Conservation (phyloP, 768 basidiomycete genomes). For the Suillus fuscotomentosus region DNA sequence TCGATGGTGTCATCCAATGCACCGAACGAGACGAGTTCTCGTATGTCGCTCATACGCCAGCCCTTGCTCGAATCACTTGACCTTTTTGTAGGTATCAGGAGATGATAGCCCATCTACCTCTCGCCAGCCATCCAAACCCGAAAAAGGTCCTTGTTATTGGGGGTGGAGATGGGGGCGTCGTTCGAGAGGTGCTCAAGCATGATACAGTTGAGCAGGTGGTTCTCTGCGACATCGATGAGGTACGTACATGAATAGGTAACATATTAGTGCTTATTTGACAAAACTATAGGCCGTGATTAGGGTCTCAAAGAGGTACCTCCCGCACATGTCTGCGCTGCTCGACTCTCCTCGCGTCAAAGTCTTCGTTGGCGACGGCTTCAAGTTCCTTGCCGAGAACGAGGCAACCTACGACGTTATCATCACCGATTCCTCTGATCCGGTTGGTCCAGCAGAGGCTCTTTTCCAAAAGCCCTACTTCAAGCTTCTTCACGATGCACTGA, state of each 20-base stretch:
- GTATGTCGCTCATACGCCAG: constrained; percentile 43
- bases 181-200: constrained; percentile 96
- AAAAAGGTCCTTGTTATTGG: constrained; percentile 96
- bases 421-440: constrained; percentile 97
- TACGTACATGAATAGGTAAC: constrained; percentile 24
- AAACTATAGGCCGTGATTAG: constrained; percentile 78
- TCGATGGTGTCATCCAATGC: constrained; percentile 95
- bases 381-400: constrained; percentile 88
- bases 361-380: constrained; percentile 93
- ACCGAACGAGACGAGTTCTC: constrained; percentile 99
- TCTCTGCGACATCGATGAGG: constrained; percentile 97
- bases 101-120: constrained; percentile 98
- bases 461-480: constrained; percentile 98
- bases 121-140: constrained; percentile 94
- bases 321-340: constrained; percentile 89
- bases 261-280: background rate
- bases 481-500: constrained; percentile 85
- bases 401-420: constrained; percentile 95
- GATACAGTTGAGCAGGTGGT: constrained; percentile 87
- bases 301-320: constrained; percentile 90
- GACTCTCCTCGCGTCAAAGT: constrained; percentile 79
- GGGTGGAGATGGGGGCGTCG: constrained; percentile 97
- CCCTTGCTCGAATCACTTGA: background rate
- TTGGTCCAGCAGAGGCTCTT: constrained; percentile 90
- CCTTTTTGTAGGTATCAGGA: constrained; percentile 78